These are phyloP conservation scores for Incumbomyces delicatus DNA, from an alignment of 2,329 filamentous ascomycete species.

Conservation along the genomic window DNA sequence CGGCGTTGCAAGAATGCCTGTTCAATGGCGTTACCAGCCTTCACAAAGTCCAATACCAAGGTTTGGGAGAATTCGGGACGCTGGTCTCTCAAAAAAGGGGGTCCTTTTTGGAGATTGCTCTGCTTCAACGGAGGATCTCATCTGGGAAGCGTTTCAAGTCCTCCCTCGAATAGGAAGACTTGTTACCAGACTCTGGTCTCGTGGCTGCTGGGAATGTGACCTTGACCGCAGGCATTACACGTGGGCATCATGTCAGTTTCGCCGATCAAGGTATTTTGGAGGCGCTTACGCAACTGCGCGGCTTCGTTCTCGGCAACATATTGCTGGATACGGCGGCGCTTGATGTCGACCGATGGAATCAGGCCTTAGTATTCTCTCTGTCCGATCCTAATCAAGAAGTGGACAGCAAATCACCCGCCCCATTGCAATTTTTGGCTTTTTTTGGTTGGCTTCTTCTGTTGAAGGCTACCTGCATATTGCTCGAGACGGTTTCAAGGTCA, in stretches of 20 bases:
- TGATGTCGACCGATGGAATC: neutral
- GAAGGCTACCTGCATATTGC: constrained; percentile 20
- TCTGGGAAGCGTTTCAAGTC: too few relatives aligned
- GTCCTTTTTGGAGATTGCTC: neutral
- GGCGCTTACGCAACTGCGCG: neutral
- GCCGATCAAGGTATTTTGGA: neutral
- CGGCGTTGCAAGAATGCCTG: neutral
- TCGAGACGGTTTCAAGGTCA: constrained; percentile 19
- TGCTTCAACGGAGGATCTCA: too few relatives aligned
- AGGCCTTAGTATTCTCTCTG: neutral
- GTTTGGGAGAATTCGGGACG: neutral
- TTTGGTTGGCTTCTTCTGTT: constrained; percentile 4
- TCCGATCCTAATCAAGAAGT: constrained; percentile 2
- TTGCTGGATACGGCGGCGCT: neutral
- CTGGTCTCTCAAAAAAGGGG: neutral
- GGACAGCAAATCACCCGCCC: neutral
- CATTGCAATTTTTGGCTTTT: constrained; percentile 17
- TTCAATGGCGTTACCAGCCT: neutral
- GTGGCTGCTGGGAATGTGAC: neutral
- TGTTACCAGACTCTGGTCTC: neutral
- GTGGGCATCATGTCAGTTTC: neutral
- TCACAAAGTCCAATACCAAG: neutral
- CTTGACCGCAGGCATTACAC: neutral
- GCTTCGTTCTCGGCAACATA: neutral
- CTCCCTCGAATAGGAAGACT: too few relatives aligned